Percentiles rank a stretch among this genome's conserved stretches.
These are phyloP conservation scores for Silene conica DNA, from an alignment of 148 eudicot genomes.

Conservation along the genomic window DNA sequence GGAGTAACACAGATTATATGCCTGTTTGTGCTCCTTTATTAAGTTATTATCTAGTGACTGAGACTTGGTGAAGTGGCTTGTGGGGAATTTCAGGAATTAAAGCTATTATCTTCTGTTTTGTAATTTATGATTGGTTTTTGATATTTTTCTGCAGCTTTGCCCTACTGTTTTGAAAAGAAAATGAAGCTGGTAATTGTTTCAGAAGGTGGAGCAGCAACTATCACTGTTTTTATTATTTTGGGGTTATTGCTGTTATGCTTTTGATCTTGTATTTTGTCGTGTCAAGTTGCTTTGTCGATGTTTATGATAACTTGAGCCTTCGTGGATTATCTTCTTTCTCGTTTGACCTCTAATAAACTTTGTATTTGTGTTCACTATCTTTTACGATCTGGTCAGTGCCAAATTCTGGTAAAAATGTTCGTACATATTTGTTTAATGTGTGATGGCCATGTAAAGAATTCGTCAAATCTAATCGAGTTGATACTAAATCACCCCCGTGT, in stretches of 20 bases:
- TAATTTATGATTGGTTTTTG: neutral
- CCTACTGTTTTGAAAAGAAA: neutral
- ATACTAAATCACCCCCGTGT: no score
- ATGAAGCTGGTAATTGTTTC: slow-evolving; percentile 1
- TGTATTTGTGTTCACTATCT: no score
- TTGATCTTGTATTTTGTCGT: neutral
- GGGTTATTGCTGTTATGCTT: neutral
- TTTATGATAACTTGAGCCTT: neutral
- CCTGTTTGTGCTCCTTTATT: neutral
- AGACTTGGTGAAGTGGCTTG: neutral
- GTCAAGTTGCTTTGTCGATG: neutral
- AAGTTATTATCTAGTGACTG: neutral
- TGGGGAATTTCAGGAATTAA: no score
- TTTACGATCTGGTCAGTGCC: no score
- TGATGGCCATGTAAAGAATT: no score
- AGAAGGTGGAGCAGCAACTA: neutral
- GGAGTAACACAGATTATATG: no score
- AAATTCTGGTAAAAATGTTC: no score
- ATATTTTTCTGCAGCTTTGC: slow-evolving; percentile 1
- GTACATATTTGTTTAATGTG: no score
- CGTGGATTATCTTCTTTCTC: neutral
- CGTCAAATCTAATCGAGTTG: no score
- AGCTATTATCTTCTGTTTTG: neutral
- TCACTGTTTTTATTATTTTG: neutral
- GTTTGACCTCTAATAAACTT: neutral